Evolutionary conservation across 2,329 filamentous ascomycete genomes (phyloP).

Genomic region (Verticillium albo-atrum): DNA sequence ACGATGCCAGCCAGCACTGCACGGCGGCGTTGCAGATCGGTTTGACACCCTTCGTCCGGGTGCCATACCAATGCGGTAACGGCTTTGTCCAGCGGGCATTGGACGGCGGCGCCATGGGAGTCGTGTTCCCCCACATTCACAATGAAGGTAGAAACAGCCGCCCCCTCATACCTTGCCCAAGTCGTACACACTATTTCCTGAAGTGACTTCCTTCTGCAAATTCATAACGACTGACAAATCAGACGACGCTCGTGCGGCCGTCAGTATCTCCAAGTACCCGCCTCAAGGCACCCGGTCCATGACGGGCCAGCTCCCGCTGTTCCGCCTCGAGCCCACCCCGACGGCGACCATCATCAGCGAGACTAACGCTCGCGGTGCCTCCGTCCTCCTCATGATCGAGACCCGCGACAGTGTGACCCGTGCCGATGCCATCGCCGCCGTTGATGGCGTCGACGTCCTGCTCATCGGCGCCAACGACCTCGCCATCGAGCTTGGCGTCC

Average conservation of each 20-base stretch:
- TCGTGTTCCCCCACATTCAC: slow-evolving; percentile 20
- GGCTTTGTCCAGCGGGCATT: slow-evolving; percentile 20
- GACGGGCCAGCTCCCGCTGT: slow-evolving; percentile 15
- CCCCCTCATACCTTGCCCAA: too few species aligned
- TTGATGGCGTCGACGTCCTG: slow-evolving; percentile 23
- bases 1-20: slow-evolving; percentile 23
- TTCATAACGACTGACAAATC: not conserved
- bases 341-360: slow-evolving; percentile 15
- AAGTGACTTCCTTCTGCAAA: too few species aligned
- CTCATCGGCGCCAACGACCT: slow-evolving; percentile 26
- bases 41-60: slow-evolving; percentile 16
- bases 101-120: slow-evolving; percentile 18
- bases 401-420: slow-evolving; percentile 16
- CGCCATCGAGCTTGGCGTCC: slow-evolving; percentile 17
- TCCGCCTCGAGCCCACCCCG: slow-evolving; percentile 17
- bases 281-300: slow-evolving; percentile 17
- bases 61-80: slow-evolving; percentile 18
- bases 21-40: slow-evolving; percentile 14
- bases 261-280: slow-evolving; percentile 20
- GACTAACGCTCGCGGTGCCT: slow-evolving; percentile 16
- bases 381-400: slow-evolving; percentile 22
- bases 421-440: slow-evolving; percentile 23
- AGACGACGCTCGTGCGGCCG: slow-evolving; percentile 19
- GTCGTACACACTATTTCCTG: too few species aligned
- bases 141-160: too few species aligned